A percentile compares a stretch with the other conserved stretches of the same genome.
These are phyloP conservation scores for Penstemon newberryi DNA, from an alignment of 257 asterid genomes.

Conservation along the genomic window DNA sequence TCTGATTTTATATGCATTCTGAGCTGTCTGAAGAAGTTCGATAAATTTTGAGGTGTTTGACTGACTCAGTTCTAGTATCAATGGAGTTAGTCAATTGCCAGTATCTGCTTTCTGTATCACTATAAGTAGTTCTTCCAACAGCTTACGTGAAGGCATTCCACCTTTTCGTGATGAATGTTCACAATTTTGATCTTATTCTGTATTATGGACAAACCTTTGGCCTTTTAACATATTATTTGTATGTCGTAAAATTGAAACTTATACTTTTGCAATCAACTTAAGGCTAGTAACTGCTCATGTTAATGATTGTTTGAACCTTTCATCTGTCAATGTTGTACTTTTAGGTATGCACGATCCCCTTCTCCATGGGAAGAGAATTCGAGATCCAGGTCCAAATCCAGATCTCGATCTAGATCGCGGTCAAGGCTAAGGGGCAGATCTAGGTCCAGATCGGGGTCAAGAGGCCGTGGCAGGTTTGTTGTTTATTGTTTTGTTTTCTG, in stretches of 20 bases:
- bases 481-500: neutral
- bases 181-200: neutral
- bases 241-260: neutral
- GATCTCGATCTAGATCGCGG: slow-evolving; percentile 53
- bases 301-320: slow-evolving; percentile 21
- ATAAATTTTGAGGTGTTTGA: neutral
- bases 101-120: too few relatives aligned
- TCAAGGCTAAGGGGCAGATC: slow-evolving; percentile 33
- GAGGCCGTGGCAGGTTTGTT: slow-evolving; percentile 74
- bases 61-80: neutral
- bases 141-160: neutral
- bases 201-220: neutral
- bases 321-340: slow-evolving; percentile 13
- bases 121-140: neutral
- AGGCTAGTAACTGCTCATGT: neutral
- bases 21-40: neutral
- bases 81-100: neutral
- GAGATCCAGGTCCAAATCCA: slow-evolving; percentile 60
- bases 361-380: slow-evolving; percentile 70
- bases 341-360: slow-evolving; percentile 71
- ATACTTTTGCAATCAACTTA: neutral
- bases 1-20: neutral
- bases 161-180: neutral
- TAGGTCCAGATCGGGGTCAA: slow-evolving; percentile 57
- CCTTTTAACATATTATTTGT: neutral